Evolutionary conservation across 108 stramenopile genomes (phyloP).

Genomic region (Nitzschia palea): DNA sequence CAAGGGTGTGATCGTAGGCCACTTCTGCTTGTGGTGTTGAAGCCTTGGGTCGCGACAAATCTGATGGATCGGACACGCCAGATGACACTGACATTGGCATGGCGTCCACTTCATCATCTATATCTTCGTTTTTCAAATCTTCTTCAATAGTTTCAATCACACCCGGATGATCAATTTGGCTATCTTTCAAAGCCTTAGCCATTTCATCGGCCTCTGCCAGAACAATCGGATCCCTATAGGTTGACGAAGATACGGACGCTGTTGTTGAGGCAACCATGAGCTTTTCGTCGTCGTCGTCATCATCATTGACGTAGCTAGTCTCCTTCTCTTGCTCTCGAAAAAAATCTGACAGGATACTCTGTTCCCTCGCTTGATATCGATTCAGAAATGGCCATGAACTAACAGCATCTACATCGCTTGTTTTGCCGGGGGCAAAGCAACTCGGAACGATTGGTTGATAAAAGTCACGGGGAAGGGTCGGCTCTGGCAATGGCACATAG

Average conservation of each 20-base stretch:
- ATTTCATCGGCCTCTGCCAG: constrained; percentile 29
- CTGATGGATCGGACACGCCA: neutral
- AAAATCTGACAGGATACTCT: constrained; percentile 62
- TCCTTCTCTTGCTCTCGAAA: constrained; percentile 25
- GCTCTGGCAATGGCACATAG: neutral
- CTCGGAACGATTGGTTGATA: neutral
- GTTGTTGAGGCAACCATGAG: constrained; percentile 70
- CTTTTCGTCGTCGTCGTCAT: constrained; percentile 27
- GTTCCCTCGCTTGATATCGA: constrained; percentile 34
- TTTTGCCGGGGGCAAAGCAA: neutral
- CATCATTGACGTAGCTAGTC: constrained; percentile 9
- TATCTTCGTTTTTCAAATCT: constrained; percentile 1
- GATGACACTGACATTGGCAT: neutral
- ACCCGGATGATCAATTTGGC: neutral
- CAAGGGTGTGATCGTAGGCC: neutral
- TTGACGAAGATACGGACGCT: constrained; percentile 78
- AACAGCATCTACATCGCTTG: neutral
- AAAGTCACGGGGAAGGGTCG: neutral
- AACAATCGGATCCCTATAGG: constrained; percentile 29
- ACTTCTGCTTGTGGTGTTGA: neutral
- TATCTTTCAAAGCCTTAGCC: constrained; percentile 6
- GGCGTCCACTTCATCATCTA: constrained; percentile 1
- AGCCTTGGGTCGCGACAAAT: neutral
- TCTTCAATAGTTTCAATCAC: constrained; percentile 17
- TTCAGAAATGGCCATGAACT: constrained; percentile 17